Base-by-base conservation (phyloP, 2,329 filamentous ascomycete genomes). In the Magnaporthiopsis incrustans region DNA sequence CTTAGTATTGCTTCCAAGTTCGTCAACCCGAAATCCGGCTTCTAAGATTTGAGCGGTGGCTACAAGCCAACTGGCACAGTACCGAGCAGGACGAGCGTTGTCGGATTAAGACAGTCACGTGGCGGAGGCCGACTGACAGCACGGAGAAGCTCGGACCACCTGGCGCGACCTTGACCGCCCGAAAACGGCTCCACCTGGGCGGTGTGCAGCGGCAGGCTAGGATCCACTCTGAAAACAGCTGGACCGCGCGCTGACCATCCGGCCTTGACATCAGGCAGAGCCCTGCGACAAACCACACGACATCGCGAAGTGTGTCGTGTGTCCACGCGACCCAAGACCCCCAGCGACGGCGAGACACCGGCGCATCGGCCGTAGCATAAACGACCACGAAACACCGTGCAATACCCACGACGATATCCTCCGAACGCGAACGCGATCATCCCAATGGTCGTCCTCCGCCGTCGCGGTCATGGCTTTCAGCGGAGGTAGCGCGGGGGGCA, bases 391-490 rank as follows among this genome's bases (percentile, higher is more conserved):
- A 3, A 14, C 1, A 10, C 44, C 18, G 22, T 10, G 11, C 4
- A 53, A 22, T 11, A 8, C n/a, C 44, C 44, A 5, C 44, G 44
- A 53, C 44, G 44, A 53, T 11, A 53, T 11, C 44, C 4, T 7
- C 22, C 14, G 22, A 25, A 18, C 44, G 18, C 14, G 22, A 25
- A 18, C 44, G 18, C 44, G 22, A 53, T 3, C 22, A 53, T 53
- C 27, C 60, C 44, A 32, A 62, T 62, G 60, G 56, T 62, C 60
- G 60, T 44, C 60, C 60, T 62, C 56, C 60, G 60, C 44, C 44
- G 60, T 62, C 60, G 60, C 60, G 60, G 33, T 26, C 30, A 62
- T 62, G 60, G 44, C 60, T 62, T 62, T 62, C 60, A 62, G 60
- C 60, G 60, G 60, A 62, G 60, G 60, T 62, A 62, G 60, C 60